Evolutionary conservation across 495 filamentous ascomycete genomes (phyloP).

Genomic region (Trichoderma gamsii): DNA sequence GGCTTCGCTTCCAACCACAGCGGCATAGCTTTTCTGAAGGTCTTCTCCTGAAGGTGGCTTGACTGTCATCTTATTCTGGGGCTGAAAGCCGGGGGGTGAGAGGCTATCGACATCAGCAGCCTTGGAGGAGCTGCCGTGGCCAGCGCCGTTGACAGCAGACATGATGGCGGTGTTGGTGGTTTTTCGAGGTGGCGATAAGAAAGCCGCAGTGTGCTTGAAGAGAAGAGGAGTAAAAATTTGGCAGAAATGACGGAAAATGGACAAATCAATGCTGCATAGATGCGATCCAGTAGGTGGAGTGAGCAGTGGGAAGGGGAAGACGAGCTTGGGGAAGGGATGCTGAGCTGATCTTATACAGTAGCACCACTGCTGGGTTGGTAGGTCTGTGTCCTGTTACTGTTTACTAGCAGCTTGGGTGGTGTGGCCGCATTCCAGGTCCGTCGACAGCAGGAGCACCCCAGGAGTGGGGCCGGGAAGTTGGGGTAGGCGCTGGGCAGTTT

Average conservation of each 20-base stretch:
- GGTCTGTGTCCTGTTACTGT: neutral
- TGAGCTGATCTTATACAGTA: neutral
- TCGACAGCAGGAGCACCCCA: neutral
- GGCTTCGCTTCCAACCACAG: slow-evolving; percentile 64
- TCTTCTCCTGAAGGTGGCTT: slow-evolving; percentile 77
- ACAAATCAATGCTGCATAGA: neutral
- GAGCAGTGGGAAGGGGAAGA: neutral
- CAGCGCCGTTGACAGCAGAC: slow-evolving; percentile 7
- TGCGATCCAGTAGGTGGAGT: neutral
- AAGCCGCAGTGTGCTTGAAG: neutral
- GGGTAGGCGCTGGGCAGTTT: too few relatives aligned
- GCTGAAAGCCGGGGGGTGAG: slow-evolving; percentile 30
- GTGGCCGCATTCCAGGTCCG: neutral
- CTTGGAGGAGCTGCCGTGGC: slow-evolving; percentile 12
- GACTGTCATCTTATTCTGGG: slow-evolving; percentile 59
- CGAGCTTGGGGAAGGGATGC: neutral
- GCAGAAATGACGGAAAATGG: neutral
- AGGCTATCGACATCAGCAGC: neutral
- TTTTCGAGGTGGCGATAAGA: neutral
- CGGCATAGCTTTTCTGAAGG: slow-evolving; percentile 83
- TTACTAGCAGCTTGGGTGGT: neutral
- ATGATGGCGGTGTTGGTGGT: slow-evolving; percentile 8
- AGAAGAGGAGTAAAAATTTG: neutral
- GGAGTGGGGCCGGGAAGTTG: neutral
- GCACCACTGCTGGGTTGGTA: too few relatives aligned